Base-by-base conservation (phyloP, 352 stramenopile species). In the Globisporangium irregulare region DNA sequence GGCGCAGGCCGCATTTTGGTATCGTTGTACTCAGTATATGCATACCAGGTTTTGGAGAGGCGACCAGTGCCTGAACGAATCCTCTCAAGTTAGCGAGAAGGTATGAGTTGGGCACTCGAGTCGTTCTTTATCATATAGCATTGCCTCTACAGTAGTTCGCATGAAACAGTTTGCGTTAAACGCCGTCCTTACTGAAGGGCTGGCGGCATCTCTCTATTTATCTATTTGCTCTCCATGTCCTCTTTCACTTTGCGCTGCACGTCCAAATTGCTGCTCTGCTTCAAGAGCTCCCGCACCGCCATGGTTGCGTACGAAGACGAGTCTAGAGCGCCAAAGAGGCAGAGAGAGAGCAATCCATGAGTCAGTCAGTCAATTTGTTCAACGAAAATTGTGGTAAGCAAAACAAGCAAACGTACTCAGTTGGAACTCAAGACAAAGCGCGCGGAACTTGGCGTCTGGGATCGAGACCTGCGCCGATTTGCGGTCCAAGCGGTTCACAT, bases 231-330 rank as follows among this genome's bases (percentile, higher is more conserved):
- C 64, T 71, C 66, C 34, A 61, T 48, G 10, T 68, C 61, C 8
- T 68, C 55, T 54, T 68, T 72, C 25, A 64, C 54, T 46, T 72
- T 72, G 53, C 20, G 54, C 36, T 73, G 68, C 36, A 90, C 84
- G 60, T 90, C 76, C 25, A 85, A 72, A 62, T 79, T 97, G 80
- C 74, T 98, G 75, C 74, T 97, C 72, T 90, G 87, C 76, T 98
- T 98, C 68, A 98, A 96, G n/a, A 99, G 73, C 72, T 99, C 97
- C 62, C 97, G 86, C 56, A 99, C 79, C 5, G 92, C 94, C 73
- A 98, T 98, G 12, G 94, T 99, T 22, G 97, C 97, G 81, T 99
- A 99, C 36, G 93, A 90, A 6, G 93, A 98, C 27, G 94, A 73
- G 62, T 82, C 83, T 86, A 57, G 7, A 22, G 14, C 24, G 43